phyloP scores from a whole-genome alignment of 2,329 filamentous ascomycete species.

The Teratosphaeria zuluensis region DNA sequence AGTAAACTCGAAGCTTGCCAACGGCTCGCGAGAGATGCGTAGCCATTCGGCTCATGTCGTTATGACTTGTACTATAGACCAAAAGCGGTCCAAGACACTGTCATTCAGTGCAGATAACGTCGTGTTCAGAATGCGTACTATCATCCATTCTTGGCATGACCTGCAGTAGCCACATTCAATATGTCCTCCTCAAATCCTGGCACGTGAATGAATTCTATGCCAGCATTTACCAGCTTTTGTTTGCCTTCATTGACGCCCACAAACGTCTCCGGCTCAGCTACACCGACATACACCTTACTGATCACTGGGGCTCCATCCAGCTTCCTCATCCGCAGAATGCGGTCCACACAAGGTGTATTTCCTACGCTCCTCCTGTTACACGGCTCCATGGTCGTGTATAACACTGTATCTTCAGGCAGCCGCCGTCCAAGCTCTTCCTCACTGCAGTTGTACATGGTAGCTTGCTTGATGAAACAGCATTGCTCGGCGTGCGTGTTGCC shows the following conservation, averaged over 20 bases:
- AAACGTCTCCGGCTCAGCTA: constrained; percentile 83
- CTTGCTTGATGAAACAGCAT: constrained; percentile 72
- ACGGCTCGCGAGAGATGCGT: neutral
- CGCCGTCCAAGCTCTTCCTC: constrained; percentile 47
- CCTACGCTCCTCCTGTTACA: constrained; percentile 66
- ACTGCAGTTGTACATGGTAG: constrained; percentile 24
- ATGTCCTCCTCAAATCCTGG: constrained; percentile 72
- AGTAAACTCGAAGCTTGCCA: constrained; percentile 4
- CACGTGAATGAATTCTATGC: constrained; percentile 65
- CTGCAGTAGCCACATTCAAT: constrained; percentile 69
- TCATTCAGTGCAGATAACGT: neutral
- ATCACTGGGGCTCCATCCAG: constrained; percentile 48
- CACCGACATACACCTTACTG: constrained; percentile 73
- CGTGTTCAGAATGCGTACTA: neutral
- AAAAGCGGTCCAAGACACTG: neutral
- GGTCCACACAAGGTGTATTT: constrained; percentile 66
- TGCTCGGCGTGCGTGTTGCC: constrained; percentile 98
- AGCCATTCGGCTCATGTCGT: neutral
- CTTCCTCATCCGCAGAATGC: constrained; percentile 52
- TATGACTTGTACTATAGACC: neutral
- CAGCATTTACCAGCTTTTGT: constrained; percentile 57
- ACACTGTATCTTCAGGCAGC: constrained; percentile 45
- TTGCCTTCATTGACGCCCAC: constrained; percentile 72
- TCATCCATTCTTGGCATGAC: constrained; percentile 44
- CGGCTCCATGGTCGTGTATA: constrained; percentile 93